These are phyloP conservation scores for Achlya hypogyna DNA, from an alignment of 352 stramenopile genomes.

Conservation along the genomic window DNA sequence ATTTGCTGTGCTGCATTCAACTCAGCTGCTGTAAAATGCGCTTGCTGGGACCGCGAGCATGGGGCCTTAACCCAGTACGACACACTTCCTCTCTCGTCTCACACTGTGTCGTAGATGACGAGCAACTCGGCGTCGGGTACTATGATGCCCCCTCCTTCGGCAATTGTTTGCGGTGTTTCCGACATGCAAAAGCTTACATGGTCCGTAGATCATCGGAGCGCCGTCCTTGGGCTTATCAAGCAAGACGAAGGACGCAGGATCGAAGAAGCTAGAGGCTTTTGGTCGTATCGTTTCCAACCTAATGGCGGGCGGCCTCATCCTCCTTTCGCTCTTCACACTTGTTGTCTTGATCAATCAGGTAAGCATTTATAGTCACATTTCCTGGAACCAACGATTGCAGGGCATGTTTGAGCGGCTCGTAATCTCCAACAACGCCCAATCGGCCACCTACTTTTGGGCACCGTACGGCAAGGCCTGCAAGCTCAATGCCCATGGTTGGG, in stretches of 20 bases:
- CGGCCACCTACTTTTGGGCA: slow-evolving; percentile 1
- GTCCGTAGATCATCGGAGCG: neutral
- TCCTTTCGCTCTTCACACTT: neutral
- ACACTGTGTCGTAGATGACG: neutral
- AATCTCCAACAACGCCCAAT: slow-evolving; percentile 10
- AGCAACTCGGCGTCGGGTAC: neutral
- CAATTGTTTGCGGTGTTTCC: neutral
- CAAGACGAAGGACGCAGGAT: neutral
- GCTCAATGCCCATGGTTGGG: neutral
- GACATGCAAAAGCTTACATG: neutral
- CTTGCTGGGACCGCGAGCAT: neutral
- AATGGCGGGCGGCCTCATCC: neutral
- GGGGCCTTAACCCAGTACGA: neutral
- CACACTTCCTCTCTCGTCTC: neutral
- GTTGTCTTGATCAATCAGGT: neutral
- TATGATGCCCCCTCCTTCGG: neutral
- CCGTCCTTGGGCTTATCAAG: neutral
- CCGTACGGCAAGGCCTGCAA: slow-evolving; percentile 3
- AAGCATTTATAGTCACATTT: neutral
- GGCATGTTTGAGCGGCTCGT: slow-evolving; percentile 18
- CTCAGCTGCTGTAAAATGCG: no score
- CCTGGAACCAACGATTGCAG: neutral
- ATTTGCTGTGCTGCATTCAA: no score
- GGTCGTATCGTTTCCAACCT: neutral
- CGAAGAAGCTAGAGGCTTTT: neutral